These are phyloP conservation scores for Fusarium piperis DNA, from an alignment of 2,329 filamentous ascomycete species.

Conservation along the genomic window DNA sequence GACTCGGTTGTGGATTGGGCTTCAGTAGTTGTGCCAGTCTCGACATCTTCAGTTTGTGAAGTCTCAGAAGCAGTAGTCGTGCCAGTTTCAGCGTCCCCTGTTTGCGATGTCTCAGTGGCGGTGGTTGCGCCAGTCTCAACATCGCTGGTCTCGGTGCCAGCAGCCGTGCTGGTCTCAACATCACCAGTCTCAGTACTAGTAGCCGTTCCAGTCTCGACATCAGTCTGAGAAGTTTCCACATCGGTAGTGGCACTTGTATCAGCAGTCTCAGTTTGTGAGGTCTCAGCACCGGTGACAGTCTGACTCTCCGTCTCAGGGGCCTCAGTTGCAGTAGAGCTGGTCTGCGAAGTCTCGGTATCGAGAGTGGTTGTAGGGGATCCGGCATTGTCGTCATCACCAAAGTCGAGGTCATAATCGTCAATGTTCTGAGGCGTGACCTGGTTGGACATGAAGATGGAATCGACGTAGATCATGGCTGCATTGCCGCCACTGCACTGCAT, in stretches of 20 bases:
- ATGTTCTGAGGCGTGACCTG: conserved; percentile 24
- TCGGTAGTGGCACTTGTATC: neutral
- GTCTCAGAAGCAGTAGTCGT: neutral
- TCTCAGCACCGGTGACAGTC: neutral
- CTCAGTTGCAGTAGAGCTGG: neutral
- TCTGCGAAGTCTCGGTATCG: neutral
- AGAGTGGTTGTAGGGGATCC: neutral
- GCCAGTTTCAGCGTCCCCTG: neutral
- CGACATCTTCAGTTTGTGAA: neutral
- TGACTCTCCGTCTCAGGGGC: neutral
- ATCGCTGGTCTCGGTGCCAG: neutral
- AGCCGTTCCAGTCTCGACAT: neutral
- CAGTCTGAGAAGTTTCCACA: neutral
- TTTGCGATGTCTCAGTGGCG: neutral
- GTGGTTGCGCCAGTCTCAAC: neutral
- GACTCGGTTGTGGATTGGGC: neutral
- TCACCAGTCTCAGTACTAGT: neutral
- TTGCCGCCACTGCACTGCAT: conserved; percentile 2
- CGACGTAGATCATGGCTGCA: conserved; percentile 3
- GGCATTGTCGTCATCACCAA: neutral
- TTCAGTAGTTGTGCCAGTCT: neutral
- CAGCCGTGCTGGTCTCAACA: neutral
- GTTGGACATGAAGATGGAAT: conserved; percentile 30
- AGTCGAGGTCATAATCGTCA: conserved; percentile 10
- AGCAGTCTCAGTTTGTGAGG: neutral